Conservation (phyloP, 495 filamentous ascomycete species). For the Massariosphaeria phaeospora region DNA sequence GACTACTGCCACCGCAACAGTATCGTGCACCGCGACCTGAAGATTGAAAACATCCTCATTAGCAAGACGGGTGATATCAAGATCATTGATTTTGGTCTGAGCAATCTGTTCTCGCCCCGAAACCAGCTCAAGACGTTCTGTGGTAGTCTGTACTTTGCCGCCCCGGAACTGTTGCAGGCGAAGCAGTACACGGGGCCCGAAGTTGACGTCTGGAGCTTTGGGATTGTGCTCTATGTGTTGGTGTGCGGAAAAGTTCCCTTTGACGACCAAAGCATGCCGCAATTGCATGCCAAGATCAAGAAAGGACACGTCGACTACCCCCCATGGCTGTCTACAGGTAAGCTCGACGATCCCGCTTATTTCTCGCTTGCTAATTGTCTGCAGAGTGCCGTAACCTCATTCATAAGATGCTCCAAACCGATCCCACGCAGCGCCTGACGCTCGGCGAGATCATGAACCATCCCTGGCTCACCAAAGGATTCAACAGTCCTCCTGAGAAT, state of each 20-base stretch:
- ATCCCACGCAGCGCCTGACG: slow-evolving; percentile 79
- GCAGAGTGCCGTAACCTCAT: slow-evolving; percentile 93
- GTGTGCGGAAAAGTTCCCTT: slow-evolving; percentile 99
- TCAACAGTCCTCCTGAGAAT: slow-evolving; percentile 79
- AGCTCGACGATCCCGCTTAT: slow-evolving; percentile 31
- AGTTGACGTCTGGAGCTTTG: slow-evolving; percentile 98
- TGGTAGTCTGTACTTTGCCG: slow-evolving; percentile 96
- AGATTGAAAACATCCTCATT: slow-evolving; percentile 99
- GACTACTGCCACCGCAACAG: slow-evolving; percentile 99
- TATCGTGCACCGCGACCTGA: slow-evolving; percentile 95
- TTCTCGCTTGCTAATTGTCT: slow-evolving; percentile 2
- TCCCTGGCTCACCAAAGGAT: slow-evolving; percentile 96
- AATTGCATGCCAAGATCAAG: slow-evolving; percentile 98
- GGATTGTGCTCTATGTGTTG: slow-evolving; percentile 96
- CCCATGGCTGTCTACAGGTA: slow-evolving; percentile 82
- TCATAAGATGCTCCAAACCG: slow-evolving; percentile 92
- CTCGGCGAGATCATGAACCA: slow-evolving; percentile 92
- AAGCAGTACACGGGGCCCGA: slow-evolving; percentile 93
- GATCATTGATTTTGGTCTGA: slow-evolving; percentile 98
- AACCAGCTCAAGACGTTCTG: slow-evolving; percentile 94
- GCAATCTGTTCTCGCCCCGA: slow-evolving; percentile 89
- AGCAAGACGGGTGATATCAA: slow-evolving; percentile 99
- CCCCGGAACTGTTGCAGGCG: slow-evolving; percentile 89
- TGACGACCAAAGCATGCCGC: slow-evolving; percentile 98
- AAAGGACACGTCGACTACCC: slow-evolving; percentile 95